Evolutionary conservation across 306 rosid species (phyloP).

Genomic region (Herpetospermum pedunculosum): DNA sequence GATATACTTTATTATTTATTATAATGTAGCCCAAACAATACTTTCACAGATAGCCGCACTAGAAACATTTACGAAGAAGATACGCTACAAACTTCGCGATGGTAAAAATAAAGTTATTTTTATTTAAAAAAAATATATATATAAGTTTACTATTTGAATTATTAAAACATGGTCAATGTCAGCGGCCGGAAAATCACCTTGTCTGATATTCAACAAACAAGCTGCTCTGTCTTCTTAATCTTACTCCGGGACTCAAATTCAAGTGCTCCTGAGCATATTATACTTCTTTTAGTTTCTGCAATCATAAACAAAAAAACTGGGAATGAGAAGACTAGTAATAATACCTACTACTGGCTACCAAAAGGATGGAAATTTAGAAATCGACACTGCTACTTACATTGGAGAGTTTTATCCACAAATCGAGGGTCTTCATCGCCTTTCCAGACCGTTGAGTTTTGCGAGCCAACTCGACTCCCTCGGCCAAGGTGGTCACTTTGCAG

Average conservation of each 20-base stretch:
- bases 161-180: not conserved
- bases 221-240: not conserved
- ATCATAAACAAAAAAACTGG: not conserved
- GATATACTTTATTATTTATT: too few relatives aligned
- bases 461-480: conserved; percentile 63
- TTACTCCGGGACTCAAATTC: not conserved
- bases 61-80: too few relatives aligned
- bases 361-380: not conserved
- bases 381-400: conserved; percentile 25
- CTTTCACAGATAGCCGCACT: too few relatives aligned
- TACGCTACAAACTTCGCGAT: too few relatives aligned
- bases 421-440: conserved; percentile 62
- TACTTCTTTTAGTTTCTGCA: not conserved
- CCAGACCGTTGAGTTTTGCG: conserved; percentile 72
- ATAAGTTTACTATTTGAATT: not conserved
- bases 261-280: not conserved
- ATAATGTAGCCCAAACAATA: too few relatives aligned
- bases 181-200: not conserved
- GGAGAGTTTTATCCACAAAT: conserved; percentile 48
- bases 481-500: conserved; percentile 43
- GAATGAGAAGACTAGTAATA: not conserved
- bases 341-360: not conserved
- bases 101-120: too few relatives aligned
- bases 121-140: too few relatives aligned
- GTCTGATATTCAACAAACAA: not conserved